A percentile compares a stretch with the other conserved stretches of the same genome.
Conservation (phyloP, 2,329 filamentous ascomycete genomes). For the Colletotrichum sp. region DNA sequence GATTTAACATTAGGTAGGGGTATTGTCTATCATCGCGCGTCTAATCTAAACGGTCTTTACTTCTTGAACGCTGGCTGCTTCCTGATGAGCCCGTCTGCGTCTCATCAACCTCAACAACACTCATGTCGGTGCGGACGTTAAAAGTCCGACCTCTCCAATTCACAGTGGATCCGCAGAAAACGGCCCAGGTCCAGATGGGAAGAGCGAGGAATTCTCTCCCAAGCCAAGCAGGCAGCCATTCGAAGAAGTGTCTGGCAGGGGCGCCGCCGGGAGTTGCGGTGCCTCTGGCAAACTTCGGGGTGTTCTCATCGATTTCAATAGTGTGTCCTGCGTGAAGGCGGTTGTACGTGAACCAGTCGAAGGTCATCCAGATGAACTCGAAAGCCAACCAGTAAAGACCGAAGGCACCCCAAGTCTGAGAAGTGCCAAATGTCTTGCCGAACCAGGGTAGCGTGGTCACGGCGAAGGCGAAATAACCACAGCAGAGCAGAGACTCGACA, state of each 20-base stretch:
- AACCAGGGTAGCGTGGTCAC: conserved; percentile 76
- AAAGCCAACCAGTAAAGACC: conserved; percentile 68
- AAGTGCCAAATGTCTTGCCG: conserved; percentile 53
- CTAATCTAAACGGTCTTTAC: conserved; percentile 19
- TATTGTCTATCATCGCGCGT: not conserved
- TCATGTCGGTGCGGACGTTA: conserved; percentile 83
- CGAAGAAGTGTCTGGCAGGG: conserved; percentile 60
- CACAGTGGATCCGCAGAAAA: conserved; percentile 86
- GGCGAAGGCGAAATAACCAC: conserved; percentile 79
- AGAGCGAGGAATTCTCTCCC: conserved; percentile 83
- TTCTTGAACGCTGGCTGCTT: not conserved
- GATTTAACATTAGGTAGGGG: not conserved
- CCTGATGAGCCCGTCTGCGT: not conserved
- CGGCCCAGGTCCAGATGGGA: conserved; percentile 90
- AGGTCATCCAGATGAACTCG: conserved; percentile 72
- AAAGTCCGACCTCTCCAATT: conserved; percentile 87
- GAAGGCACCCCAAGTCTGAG: conserved; percentile 73
- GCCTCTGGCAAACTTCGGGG: conserved; percentile 74
- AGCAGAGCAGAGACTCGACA: conserved; percentile 87
- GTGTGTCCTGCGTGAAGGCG: conserved; percentile 76
- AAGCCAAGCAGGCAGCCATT: conserved; percentile 85
- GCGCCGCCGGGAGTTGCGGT: conserved; percentile 39
- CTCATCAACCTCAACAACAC: conserved; percentile 59
- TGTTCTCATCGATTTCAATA: conserved; percentile 73
- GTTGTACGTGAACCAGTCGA: conserved; percentile 77